Percentiles rank a stretch among this genome's conserved stretches.
phyloP scores from a whole-genome alignment of 306 rosid species.

The Ammopiptanthus mongolicus region DNA sequence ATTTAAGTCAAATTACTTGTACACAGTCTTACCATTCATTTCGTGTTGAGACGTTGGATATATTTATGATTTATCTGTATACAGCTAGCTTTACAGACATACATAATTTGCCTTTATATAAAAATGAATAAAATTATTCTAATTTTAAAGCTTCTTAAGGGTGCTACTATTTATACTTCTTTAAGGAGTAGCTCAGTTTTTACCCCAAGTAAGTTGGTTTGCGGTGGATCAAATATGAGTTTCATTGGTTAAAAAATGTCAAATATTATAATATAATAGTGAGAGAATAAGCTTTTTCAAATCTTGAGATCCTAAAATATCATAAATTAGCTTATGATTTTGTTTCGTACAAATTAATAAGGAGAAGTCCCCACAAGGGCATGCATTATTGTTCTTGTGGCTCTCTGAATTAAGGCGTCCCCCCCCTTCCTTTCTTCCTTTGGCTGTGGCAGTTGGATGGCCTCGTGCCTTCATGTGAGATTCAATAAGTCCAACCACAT shows the following conservation, averaged over 20 bases:
- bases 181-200: not conserved
- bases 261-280: not conserved
- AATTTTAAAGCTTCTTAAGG: not conserved
- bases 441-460: conserved; percentile 40
- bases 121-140: not conserved
- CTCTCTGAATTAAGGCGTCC: not conserved
- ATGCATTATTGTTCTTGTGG: not conserved
- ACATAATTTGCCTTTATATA: not conserved
- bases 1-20: not conserved
- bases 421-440: not conserved
- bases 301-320: not conserved
- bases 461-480: conserved; percentile 75
- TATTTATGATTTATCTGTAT: not conserved
- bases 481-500: conserved; percentile 41
- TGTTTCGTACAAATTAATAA: not conserved
- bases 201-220: not conserved
- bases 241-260: not conserved
- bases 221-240: not conserved
- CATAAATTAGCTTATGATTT: not conserved
- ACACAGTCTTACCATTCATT: not conserved
- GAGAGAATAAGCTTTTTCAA: not conserved
- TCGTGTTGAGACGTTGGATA: not conserved
- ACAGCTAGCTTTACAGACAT: not conserved
- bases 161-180: not conserved
- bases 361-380: not conserved